phyloP scores from a whole-genome alignment of 208 protist species.

The Naegleria fowleri region DNA sequence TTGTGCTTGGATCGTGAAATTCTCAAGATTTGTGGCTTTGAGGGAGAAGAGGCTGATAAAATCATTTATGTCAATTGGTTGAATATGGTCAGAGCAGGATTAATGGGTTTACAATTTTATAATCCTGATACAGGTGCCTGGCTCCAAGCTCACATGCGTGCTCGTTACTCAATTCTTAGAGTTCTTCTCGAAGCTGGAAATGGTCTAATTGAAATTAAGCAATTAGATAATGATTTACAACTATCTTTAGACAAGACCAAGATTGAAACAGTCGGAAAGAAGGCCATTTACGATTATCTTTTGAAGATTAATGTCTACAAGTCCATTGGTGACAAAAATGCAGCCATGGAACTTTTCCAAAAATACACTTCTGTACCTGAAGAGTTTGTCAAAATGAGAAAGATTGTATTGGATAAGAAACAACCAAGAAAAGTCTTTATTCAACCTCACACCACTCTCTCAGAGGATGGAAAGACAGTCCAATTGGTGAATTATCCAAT shows the following conservation, averaged over 20 bases:
- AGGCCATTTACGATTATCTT: conserved; percentile 64
- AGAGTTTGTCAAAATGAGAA: conserved; percentile 58
- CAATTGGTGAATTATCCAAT: conserved; percentile 55
- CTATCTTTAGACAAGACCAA: conserved; percentile 62
- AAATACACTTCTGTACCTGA: conserved; percentile 58
- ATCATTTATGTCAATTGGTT: conserved; percentile 76
- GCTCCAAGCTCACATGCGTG: conserved; percentile 82
- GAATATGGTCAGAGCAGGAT: conserved; percentile 78
- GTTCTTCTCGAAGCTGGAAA: conserved; percentile 56
- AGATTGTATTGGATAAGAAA: conserved; percentile 61
- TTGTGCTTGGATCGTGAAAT: conserved; percentile 61
- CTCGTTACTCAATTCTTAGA: conserved; percentile 73
- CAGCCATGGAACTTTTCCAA: conserved; percentile 55
- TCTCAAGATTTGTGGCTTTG: conserved; percentile 62
- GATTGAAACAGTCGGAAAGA: conserved; percentile 65
- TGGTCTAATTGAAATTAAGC: conserved; percentile 57
- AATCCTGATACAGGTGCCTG: conserved; percentile 67
- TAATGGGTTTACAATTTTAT: conserved; percentile 78
- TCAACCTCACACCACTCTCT: conserved; percentile 60
- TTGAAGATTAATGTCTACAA: conserved; percentile 67
- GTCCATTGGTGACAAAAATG: conserved; percentile 58
- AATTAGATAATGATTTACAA: conserved; percentile 50
- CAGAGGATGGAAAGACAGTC: conserved; percentile 46
- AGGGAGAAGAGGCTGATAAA: conserved; percentile 44
- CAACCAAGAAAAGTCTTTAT: conserved; percentile 79